Percentiles rank a stretch among this genome's conserved stretches.
phyloP scores from a whole-genome alignment of 2,329 filamentous ascomycete genomes.

The Botryotinia convoluta region DNA sequence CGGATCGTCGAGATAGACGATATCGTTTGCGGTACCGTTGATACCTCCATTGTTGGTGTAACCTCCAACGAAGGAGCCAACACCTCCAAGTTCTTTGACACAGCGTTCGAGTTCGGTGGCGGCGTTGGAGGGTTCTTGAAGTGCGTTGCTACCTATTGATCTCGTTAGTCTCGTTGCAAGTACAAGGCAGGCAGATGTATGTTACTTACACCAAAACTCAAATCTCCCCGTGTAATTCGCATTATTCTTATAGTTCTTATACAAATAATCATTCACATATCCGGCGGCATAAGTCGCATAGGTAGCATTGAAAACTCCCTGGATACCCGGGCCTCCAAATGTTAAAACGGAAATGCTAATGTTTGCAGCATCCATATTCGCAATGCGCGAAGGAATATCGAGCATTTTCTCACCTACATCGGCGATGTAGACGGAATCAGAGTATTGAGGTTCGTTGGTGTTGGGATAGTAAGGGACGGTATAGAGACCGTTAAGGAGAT shows the following conservation, averaged over 20 bases:
- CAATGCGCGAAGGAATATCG: conserved; percentile 19
- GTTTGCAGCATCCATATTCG: conserved; percentile 26
- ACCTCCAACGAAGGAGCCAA: conserved; percentile 42
- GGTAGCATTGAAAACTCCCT: conserved; percentile 28
- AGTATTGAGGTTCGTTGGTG: conserved; percentile 5
- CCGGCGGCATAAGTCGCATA: conserved; percentile 23
- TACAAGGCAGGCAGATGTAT: not conserved
- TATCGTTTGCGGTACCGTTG: conserved; percentile 32
- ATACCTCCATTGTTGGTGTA: conserved; percentile 39
- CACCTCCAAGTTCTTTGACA: conserved; percentile 42
- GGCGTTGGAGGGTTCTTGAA: conserved; percentile 27
- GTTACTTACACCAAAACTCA: conserved; percentile 27
- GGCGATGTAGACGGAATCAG: not conserved
- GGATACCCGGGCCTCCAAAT: conserved; percentile 25
- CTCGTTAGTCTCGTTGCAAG: not conserved
- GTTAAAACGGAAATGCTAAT: conserved; percentile 24
- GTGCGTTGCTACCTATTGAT: conserved; percentile 18
- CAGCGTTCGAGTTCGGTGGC: conserved; percentile 29
- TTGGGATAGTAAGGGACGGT: conserved; percentile 2
- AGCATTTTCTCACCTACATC: not conserved
- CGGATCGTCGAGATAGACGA: conserved; percentile 37
- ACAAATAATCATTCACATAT: conserved; percentile 27
- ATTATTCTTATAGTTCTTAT: conserved; percentile 22
- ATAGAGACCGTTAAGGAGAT: not conserved
- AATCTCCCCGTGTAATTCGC: conserved; percentile 27